phyloP scores from a whole-genome alignment of 1,284 basidiomycete genomes.

The Microbotryomycetes sp. region DNA sequence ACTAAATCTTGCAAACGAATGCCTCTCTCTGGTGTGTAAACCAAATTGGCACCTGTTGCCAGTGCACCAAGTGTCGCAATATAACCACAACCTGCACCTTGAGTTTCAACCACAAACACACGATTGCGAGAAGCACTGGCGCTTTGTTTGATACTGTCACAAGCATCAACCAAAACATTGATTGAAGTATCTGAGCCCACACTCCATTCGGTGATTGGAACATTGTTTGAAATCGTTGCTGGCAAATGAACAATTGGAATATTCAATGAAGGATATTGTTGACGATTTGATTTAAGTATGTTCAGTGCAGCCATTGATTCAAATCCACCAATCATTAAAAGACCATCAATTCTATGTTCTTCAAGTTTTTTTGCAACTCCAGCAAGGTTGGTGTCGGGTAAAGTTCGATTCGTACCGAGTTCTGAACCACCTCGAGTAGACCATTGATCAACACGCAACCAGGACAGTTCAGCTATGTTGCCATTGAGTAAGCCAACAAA shows the following conservation, averaged over 20 bases:
- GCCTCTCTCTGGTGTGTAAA: constrained; percentile 90
- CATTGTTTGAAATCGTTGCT: constrained; percentile 79
- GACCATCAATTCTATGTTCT: constrained; percentile 68
- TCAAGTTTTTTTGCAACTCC: constrained; percentile 84
- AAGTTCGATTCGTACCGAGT: constrained; percentile 86
- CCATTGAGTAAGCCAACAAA: constrained; percentile 91
- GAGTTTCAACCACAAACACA: constrained; percentile 96
- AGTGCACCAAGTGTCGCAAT: constrained; percentile 91
- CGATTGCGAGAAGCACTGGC: constrained; percentile 90
- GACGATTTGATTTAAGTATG: constrained; percentile 70
- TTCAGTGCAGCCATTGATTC: constrained; percentile 81
- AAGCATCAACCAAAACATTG: constrained; percentile 95
- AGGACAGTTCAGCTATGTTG: constrained; percentile 68
- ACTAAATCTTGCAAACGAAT: constrained; percentile 75
- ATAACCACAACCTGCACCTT: constrained; percentile 91
- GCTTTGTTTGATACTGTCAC: constrained; percentile 96
- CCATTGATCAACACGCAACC: constrained; percentile 97
- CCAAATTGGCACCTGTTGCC: constrained; percentile 86
- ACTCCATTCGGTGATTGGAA: constrained; percentile 92
- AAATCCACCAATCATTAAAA: constrained; percentile 92
- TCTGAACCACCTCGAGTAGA: constrained; percentile 95
- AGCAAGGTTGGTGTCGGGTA: constrained; percentile 80
- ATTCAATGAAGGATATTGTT: constrained; percentile 81
- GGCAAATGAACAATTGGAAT: constrained; percentile 90
- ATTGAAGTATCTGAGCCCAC: constrained; percentile 91